Evolutionary conservation across 1,284 basidiomycete genomes (phyloP), one percentile per base, ranked within the genome.

Genomic region (Trichosporon sp.): DNA sequence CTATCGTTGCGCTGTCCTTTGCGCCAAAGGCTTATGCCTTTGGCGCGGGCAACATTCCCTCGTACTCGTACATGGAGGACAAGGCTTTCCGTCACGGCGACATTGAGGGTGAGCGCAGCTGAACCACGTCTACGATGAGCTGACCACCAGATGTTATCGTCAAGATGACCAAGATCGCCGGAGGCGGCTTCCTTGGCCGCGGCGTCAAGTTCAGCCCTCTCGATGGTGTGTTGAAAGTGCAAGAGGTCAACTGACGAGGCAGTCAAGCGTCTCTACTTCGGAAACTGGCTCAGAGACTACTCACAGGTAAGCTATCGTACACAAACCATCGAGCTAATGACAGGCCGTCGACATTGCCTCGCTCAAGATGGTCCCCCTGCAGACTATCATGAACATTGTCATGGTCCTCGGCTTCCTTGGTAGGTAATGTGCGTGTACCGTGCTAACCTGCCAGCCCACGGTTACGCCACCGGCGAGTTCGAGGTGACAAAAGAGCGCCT

Each of bases 401-500:
- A 92, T 93, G 88, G 89, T 86, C n/a, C 86, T 93, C 57, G 90
- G 91, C n/a, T 91, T 92, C 56, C 68, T 62, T n/a, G 65, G 60
- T 68, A 34, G 14, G 63, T 57, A 2, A 4, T 16, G 10, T 37
- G 4, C 4, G 13, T 11, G 13, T 7, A 23, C 46, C 10, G 21
- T 25, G 46, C 33, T 57, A 25, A 57, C 23, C 23, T 56, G 29
- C 16, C 60, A 63, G 67, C 65, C 21, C 65, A 68, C 58, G 60
- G 73, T 34, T 69, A 71, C 56, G 66, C 63, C 49, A 70, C 73
- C 0, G 81, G 85, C 59, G 91, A 94, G 78, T 96, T 96, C 70
- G 91, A 96, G 79, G 91, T 96, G 56, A 97, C 93, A 0, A 82
- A 84, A 33, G 92, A 95, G 65, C 85, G 93, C 25, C 85, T 96